These are phyloP conservation scores for Aspergillus asperescens DNA, from an alignment of 495 filamentous ascomycete genomes.

Conservation along the genomic window DNA sequence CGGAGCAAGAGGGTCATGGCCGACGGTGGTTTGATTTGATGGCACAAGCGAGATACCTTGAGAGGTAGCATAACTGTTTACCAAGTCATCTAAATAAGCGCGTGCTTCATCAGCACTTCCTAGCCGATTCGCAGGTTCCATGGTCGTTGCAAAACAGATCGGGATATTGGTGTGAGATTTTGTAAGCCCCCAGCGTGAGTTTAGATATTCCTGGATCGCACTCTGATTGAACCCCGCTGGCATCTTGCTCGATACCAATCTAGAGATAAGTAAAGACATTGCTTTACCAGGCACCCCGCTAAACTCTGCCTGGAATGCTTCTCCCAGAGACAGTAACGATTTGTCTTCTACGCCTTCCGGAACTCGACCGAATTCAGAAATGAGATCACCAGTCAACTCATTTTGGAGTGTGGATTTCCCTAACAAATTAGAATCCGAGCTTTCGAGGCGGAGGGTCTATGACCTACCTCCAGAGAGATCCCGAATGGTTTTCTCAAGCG, in stretches of 20 bases:
- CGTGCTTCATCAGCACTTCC: constrained; percentile 82
- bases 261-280: constrained; percentile 83
- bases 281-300: constrained; percentile 95
- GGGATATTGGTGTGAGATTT: constrained; percentile 57
- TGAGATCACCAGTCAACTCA: constrained; percentile 87
- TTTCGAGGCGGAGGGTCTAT: neutral
- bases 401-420: constrained; percentile 96
- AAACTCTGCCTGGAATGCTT: constrained; percentile 90
- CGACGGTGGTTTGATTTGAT: neutral
- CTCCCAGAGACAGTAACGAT: constrained; percentile 85
- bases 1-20: constrained; percentile 36
- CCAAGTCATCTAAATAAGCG: constrained; percentile 75
- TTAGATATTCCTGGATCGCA: constrained; percentile 81
- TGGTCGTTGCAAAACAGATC: constrained; percentile 78
- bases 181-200: constrained; percentile 88
- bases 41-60: constrained; percentile 75
- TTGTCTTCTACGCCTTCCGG: constrained; percentile 98
- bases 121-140: constrained; percentile 81
- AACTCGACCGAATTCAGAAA: constrained; percentile 95
- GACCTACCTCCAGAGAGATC: constrained; percentile 23
- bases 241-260: constrained; percentile 97
- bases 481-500: constrained; percentile 17
- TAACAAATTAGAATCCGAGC: constrained; percentile 27
- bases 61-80: constrained; percentile 76
- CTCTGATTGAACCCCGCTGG: constrained; percentile 98